These are phyloP conservation scores for Pelargonium citronellum DNA, from an alignment of 441 rosid genomes.

Conservation along the genomic window DNA sequence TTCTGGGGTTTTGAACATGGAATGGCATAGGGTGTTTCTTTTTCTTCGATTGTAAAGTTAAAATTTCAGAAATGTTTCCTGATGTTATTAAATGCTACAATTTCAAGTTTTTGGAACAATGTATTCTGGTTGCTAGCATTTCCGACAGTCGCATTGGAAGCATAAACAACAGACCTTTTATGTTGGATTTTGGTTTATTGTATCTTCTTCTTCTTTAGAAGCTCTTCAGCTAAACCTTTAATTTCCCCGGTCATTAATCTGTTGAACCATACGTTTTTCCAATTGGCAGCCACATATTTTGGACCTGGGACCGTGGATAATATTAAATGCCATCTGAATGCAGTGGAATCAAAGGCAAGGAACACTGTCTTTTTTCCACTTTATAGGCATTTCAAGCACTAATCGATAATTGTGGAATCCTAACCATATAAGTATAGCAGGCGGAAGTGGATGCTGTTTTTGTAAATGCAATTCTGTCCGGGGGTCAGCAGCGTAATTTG, in stretches of 20 bases:
- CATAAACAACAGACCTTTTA: no score
- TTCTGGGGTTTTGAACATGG: no score
- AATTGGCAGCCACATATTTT: constrained; percentile 55
- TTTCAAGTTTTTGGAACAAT: no score
- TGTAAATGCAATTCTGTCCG: constrained; percentile 63
- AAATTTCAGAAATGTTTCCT: no score
- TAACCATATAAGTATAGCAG: constrained; percentile 29
- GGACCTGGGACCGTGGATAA: constrained; percentile 70
- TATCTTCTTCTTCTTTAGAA: no score
- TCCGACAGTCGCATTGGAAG: no score
- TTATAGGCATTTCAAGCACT: constrained; percentile 11
- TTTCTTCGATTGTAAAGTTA: no score
- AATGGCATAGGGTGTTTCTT: no score
- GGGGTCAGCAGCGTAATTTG: constrained; percentile 79
- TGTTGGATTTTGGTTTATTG: no score
- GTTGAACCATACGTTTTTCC: constrained; percentile 1
- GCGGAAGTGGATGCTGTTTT: constrained; percentile 82
- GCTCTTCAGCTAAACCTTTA: no score
- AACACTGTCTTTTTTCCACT: constrained; percentile 1
- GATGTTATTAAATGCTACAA: no score
- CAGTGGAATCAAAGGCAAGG: constrained; percentile 64
- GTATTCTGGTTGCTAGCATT: no score
- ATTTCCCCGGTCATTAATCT: neutral
- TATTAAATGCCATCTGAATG: constrained; percentile 53
- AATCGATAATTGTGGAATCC: constrained; percentile 11